Percentiles rank a stretch among this genome's conserved stretches.
These are phyloP conservation scores for Terfezia boudieri DNA, from an alignment of 495 filamentous ascomycete genomes.

Conservation along the genomic window DNA sequence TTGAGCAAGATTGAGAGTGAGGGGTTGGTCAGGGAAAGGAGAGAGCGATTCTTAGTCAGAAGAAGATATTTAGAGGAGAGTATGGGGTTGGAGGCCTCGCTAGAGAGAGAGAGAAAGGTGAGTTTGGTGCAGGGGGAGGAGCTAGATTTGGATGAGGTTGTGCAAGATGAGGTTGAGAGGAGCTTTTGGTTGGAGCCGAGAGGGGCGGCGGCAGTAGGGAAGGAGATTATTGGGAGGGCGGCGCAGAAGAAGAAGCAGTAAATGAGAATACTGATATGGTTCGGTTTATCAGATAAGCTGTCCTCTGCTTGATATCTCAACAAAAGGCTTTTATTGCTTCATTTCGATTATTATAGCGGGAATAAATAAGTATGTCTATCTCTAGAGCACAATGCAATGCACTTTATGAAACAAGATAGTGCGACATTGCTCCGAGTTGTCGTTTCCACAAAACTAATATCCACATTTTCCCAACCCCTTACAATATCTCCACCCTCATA, in stretches of 20 bases:
- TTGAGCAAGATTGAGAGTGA: constrained; percentile 67
- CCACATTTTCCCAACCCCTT: background rate
- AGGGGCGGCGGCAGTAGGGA: constrained; percentile 36
- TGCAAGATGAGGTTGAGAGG: background rate
- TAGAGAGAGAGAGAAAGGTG: constrained; percentile 5
- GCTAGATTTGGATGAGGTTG: constrained; percentile 24
- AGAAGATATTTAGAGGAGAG: constrained; percentile 24
- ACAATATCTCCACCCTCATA: background rate
- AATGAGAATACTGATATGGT: background rate
- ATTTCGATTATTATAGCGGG: no score
- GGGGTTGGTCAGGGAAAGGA: constrained; percentile 57
- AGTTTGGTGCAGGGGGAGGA: constrained; percentile 6
- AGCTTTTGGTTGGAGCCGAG: constrained; percentile 48
- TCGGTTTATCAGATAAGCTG: no score
- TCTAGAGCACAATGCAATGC: no score
- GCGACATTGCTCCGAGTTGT: no score
- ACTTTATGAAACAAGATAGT: no score
- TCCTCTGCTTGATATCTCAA: no score
- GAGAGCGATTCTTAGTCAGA: constrained; percentile 41
- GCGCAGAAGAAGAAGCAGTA: constrained; percentile 39
- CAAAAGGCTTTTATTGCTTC: no score
- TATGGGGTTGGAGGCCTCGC: constrained; percentile 23
- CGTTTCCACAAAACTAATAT: no score
- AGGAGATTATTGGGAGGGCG: constrained; percentile 22
- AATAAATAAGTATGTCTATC: no score